phyloP scores from a whole-genome alignment of 1,284 basidiomycete species.

The Naganishia sp. region DNA sequence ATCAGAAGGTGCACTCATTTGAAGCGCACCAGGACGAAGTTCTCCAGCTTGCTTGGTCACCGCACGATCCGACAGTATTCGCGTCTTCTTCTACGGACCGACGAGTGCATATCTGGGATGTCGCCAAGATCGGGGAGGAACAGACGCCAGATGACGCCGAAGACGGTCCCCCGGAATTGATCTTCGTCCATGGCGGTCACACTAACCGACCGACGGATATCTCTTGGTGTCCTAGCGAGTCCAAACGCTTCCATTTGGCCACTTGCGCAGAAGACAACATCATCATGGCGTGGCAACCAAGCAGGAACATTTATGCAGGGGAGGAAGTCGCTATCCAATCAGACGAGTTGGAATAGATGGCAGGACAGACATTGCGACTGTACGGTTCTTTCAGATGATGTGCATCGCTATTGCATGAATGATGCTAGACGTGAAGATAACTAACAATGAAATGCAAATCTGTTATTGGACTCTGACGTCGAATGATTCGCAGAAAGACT shows the following conservation, averaged over 20 bases:
- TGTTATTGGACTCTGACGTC: too few species aligned
- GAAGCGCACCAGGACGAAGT: constrained; percentile 94
- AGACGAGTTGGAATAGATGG: constrained; percentile 49
- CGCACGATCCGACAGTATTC: constrained; percentile 85
- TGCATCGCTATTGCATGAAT: background rate
- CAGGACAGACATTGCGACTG: background rate
- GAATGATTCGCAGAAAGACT: too few species aligned
- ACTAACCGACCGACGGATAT: constrained; percentile 54
- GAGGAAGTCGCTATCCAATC: constrained; percentile 49
- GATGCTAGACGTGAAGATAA: too few species aligned
- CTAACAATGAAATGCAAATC: too few species aligned
- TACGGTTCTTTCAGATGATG: background rate
- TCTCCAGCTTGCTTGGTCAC: constrained; percentile 91
- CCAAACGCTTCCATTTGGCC: constrained; percentile 53
- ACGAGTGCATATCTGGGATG: constrained; percentile 93
- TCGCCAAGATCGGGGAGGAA: constrained; percentile 88
- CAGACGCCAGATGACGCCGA: constrained; percentile 97
- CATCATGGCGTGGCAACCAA: constrained; percentile 55
- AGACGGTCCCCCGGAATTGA: constrained; percentile 87
- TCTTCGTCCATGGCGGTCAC: constrained; percentile 85
- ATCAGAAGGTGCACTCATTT: constrained; percentile 84
- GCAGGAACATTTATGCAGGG: constrained; percentile 54
- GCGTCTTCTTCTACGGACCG: constrained; percentile 91
- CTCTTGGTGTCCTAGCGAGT: constrained; percentile 51
- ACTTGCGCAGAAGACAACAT: constrained; percentile 59